phyloP scores from a whole-genome alignment of 768 basidiomycete genomes.

The Lactarius vividus region DNA sequence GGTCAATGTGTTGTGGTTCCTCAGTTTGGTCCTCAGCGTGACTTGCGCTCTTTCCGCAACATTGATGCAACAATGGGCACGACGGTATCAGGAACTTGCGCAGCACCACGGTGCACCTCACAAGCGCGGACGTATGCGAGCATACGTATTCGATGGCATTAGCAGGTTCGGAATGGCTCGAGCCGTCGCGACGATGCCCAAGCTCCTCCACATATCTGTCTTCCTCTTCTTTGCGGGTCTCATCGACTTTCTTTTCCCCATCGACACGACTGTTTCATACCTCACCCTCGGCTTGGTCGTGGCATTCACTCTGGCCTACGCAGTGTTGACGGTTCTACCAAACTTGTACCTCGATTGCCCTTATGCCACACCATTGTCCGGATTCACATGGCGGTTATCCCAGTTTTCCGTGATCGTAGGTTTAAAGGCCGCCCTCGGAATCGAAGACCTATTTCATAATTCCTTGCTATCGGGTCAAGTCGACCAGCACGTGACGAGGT shows the following conservation, averaged over 20 bases:
- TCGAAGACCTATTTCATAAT: background rate
- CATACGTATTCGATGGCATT: background rate
- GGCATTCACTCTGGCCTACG: background rate
- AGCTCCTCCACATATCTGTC: background rate
- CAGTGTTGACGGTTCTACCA: background rate
- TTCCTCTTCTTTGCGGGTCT: background rate
- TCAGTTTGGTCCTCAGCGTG: too few relatives aligned
- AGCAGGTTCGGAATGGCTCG: background rate
- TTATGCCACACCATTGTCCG: constrained; percentile 3
- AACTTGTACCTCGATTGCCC: constrained; percentile 1
- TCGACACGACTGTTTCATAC: background rate
- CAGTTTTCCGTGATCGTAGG: background rate
- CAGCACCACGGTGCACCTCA: too few relatives aligned
- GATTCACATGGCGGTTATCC: background rate
- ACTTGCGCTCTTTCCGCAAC: too few relatives aligned
- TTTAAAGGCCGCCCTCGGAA: background rate
- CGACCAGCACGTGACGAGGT: background rate
- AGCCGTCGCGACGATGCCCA: background rate
- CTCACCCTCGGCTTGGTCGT: background rate
- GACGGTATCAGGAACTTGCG: too few relatives aligned
- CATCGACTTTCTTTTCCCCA: background rate
- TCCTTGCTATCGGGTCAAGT: background rate
- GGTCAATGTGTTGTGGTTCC: too few relatives aligned
- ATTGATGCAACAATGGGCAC: too few relatives aligned
- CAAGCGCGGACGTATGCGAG: background rate